Conservation (phyloP, 2,329 filamentous ascomycete species). For the Cercospora zeae-maydis region DNA sequence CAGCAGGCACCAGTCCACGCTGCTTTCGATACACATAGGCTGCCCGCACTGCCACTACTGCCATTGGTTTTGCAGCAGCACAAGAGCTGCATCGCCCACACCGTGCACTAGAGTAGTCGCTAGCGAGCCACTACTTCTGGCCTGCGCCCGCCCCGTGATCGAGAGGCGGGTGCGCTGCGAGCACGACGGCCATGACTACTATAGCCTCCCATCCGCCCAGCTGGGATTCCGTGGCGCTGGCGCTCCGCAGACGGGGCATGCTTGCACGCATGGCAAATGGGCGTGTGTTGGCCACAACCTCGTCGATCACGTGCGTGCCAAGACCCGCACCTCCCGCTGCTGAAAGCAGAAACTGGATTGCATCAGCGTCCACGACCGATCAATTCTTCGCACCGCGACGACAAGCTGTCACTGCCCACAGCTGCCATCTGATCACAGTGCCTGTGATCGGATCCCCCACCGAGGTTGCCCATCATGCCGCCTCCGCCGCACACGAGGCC, state of each 20-base stretch:
- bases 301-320: slow-evolving; percentile 1
- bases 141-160: not conserved
- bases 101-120: not conserved
- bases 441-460: slow-evolving; percentile 17
- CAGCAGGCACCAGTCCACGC: not conserved
- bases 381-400: not conserved
- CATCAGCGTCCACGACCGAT: slow-evolving; percentile 8
- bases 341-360: slow-evolving; percentile 6
- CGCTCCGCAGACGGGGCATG: not conserved
- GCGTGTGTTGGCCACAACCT: not conserved
- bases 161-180: not conserved
- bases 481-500: slow-evolving; percentile 96
- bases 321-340: slow-evolving; percentile 3
- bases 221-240: not conserved
- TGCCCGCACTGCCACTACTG: not conserved
- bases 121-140: slow-evolving; percentile 2
- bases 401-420: slow-evolving; percentile 57
- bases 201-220: not conserved
- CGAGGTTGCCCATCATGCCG: slow-evolving; percentile 58
- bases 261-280: slow-evolving; percentile 1
- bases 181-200: not conserved
- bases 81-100: not conserved
- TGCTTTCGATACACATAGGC: not conserved
- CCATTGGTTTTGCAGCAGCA: not conserved
- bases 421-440: slow-evolving; percentile 40